phyloP scores from a whole-genome alignment of 2,329 filamentous ascomycete species.

The Curvularia sp. region DNA sequence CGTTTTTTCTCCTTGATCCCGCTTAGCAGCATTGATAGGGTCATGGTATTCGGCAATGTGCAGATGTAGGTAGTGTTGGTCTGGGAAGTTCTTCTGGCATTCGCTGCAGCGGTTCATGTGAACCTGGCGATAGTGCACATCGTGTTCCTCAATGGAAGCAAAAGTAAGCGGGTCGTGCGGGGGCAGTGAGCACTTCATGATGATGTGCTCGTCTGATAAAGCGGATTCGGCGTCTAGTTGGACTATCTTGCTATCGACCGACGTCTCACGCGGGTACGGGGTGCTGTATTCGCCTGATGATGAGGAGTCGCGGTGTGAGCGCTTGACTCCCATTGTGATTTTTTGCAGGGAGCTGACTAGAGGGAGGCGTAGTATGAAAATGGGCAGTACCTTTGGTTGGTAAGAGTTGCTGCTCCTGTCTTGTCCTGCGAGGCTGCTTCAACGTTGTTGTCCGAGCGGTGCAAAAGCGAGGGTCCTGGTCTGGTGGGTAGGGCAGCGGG shows the following conservation, averaged over 20 bases:
- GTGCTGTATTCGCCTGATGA: conserved; percentile 49
- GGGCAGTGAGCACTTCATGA: conserved; percentile 82
- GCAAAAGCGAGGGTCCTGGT: not conserved
- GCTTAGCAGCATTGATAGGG: conserved; percentile 72
- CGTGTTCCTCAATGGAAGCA: conserved; percentile 78
- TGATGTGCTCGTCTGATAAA: conserved; percentile 42
- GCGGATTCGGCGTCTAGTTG: conserved; percentile 61
- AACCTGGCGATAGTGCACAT: conserved; percentile 80
- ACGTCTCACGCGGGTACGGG: conserved; percentile 39
- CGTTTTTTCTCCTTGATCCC: conserved; percentile 84
- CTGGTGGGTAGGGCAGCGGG: conserved; percentile 4
- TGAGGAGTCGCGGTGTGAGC: conserved; percentile 61
- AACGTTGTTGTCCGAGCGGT: conserved; percentile 1
- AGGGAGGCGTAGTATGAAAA: conserved; percentile 25
- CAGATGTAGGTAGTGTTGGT: conserved; percentile 76
- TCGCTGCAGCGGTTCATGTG: conserved; percentile 86
- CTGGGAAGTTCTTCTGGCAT: conserved; percentile 88
- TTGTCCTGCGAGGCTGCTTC: conserved; percentile 17
- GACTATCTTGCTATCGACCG: conserved; percentile 52
- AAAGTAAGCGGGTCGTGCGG: conserved; percentile 80
- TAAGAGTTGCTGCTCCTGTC: conserved; percentile 8
- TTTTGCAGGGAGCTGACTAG: conserved; percentile 17
- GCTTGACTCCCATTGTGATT: conserved; percentile 63
- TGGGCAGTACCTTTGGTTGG: conserved; percentile 37
- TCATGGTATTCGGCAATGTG: conserved; percentile 95